These are phyloP conservation scores for Cyberlindnera misumaiensis DNA, from an alignment of 805 yeast species.

Conservation along the genomic window DNA sequence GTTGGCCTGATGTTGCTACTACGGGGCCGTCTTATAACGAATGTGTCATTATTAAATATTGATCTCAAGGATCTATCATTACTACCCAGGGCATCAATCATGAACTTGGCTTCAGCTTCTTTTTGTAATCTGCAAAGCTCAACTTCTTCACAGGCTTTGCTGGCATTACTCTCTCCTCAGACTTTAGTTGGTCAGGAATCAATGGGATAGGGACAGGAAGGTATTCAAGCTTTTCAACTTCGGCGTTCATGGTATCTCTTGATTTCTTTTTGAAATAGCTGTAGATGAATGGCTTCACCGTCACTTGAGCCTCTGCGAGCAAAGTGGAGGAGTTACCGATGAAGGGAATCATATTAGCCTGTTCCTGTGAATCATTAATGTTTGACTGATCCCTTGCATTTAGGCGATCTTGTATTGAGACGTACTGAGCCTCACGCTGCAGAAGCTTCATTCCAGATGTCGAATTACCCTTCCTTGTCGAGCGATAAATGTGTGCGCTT, in stretches of 20 bases:
- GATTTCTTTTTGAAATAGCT: slow-evolving; percentile 12
- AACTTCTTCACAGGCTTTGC: slow-evolving; percentile 43
- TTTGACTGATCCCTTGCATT: slow-evolving; percentile 19
- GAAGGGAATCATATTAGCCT: slow-evolving; percentile 6
- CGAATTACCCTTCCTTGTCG: slow-evolving; percentile 30
- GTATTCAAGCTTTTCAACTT: slow-evolving; percentile 14
- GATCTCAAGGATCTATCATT: not conserved
- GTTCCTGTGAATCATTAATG: slow-evolving; percentile 11
- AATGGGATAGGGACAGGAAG: slow-evolving; percentile 23
- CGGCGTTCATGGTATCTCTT: slow-evolving; percentile 1
- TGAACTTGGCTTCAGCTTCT: slow-evolving; percentile 32
- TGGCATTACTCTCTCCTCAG: slow-evolving; percentile 2
- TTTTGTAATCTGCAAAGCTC: slow-evolving; percentile 71
- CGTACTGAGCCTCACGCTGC: slow-evolving; percentile 27
- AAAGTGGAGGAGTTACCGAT: slow-evolving; percentile 4
- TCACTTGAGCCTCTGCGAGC: slow-evolving; percentile 13
- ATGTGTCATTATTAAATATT: not conserved
- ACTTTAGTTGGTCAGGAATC: slow-evolving; percentile 5
- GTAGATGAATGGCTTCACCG: slow-evolving; percentile 16
- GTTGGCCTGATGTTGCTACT: not conserved
- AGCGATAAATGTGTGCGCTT: slow-evolving; percentile 50
- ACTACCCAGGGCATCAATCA: not conserved
- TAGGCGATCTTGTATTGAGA: slow-evolving; percentile 28
- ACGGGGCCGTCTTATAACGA: not conserved
- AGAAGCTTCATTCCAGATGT: slow-evolving; percentile 21